Evolutionary conservation across 352 stramenopile genomes (phyloP).

Genomic region (Blastocystis sp.): DNA sequence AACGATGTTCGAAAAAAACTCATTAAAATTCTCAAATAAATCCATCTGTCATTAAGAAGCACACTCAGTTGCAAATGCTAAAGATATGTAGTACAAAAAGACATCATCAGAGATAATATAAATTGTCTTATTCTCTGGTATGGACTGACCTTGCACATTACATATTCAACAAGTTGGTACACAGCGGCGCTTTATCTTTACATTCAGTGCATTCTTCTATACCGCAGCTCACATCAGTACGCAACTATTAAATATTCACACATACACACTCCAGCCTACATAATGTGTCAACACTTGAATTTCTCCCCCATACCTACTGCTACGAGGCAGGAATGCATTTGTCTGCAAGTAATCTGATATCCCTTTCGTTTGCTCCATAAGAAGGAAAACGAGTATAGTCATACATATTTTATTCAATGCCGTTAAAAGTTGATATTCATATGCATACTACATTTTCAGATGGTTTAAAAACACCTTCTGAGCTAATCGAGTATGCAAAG

Average conservation of each 20-base stretch:
- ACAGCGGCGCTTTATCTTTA: neutral
- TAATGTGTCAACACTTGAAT: neutral
- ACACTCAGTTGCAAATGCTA: neutral
- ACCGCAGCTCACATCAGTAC: neutral
- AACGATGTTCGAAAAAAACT: conserved; percentile 13
- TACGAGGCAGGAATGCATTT: neutral
- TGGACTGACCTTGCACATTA: too few relatives aligned
- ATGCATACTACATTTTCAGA: conserved; percentile 36
- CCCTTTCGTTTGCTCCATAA: neutral
- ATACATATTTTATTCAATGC: neutral
- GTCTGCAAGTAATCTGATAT: neutral
- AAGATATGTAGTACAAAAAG: conserved; percentile 35
- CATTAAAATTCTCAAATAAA: neutral
- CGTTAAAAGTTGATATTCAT: neutral
- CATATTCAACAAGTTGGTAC: neutral
- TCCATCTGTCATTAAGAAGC: neutral
- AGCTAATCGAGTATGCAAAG: conserved; percentile 33
- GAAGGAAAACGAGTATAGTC: neutral
- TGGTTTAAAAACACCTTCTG: neutral
- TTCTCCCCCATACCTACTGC: neutral
- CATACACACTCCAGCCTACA: neutral
- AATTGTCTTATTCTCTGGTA: neutral
- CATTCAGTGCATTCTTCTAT: conserved; percentile 16
- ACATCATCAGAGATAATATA: neutral
- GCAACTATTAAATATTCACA: neutral